These are phyloP conservation scores for Naganishia sp. DNA, from an alignment of 1,284 basidiomycete species.

Conservation along the genomic window DNA sequence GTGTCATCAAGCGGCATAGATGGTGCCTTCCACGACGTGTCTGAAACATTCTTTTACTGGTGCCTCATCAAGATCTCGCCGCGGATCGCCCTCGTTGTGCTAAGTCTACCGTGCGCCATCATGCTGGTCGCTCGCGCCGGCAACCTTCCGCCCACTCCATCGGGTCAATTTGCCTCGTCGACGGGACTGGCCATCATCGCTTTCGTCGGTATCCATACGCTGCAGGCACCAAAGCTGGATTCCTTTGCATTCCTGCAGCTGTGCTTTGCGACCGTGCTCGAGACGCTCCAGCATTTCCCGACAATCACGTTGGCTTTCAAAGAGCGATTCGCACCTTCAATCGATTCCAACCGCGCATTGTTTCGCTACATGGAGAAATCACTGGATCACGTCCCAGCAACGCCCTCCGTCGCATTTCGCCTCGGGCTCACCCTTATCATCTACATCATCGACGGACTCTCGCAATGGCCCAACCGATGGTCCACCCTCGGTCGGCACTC, in stretches of 20 bases:
- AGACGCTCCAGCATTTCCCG: not conserved
- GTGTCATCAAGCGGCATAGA: too few species aligned
- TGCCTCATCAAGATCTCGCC: slow-evolving; percentile 11
- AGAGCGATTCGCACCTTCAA: too few species aligned
- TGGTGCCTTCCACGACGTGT: not conserved
- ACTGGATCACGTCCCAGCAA: too few species aligned
- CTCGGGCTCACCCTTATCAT: not conserved
- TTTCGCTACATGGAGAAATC: too few species aligned
- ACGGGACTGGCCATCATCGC: not conserved
- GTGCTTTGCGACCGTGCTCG: not conserved
- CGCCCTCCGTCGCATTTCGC: too few species aligned
- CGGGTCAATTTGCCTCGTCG: not conserved
- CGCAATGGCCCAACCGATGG: slow-evolving; percentile 4
- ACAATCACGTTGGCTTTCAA: not conserved
- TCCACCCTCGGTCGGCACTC: not conserved
- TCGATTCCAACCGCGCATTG: too few species aligned
- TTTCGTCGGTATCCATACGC: not conserved
- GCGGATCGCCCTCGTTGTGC: not conserved
- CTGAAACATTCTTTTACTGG: slow-evolving; percentile 9
- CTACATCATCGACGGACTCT: slow-evolving; percentile 4
- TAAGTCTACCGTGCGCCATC: slow-evolving; percentile 1
- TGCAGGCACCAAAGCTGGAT: slow-evolving; percentile 3
- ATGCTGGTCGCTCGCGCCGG: not conserved
- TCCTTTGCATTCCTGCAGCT: slow-evolving; percentile 10
- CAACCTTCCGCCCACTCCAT: not conserved